phyloP scores from a whole-genome alignment of 768 basidiomycete genomes.

The Termitomyces sp. region DNA sequence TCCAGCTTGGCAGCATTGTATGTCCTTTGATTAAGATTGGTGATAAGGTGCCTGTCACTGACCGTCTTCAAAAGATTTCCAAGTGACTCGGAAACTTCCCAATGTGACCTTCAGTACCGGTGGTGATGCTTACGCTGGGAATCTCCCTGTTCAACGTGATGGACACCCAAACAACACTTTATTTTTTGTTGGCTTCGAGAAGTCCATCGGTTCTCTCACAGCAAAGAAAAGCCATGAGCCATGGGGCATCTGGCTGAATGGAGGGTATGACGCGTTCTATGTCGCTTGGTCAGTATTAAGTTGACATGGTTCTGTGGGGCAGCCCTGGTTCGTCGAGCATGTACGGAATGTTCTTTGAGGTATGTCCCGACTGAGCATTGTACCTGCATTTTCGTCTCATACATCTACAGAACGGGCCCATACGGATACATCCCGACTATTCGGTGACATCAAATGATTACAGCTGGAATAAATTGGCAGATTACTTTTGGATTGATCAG shows the following conservation, averaged over 20 bases:
- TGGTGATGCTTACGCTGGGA: constrained; percentile 57
- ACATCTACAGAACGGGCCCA: constrained; percentile 58
- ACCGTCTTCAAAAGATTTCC: constrained; percentile 41
- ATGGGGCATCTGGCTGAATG: constrained; percentile 74
- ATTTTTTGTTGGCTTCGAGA: constrained; percentile 65
- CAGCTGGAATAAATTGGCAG: constrained; percentile 56
- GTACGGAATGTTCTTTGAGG: constrained; percentile 60
- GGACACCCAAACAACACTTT: constrained; percentile 62
- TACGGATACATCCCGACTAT: constrained; percentile 49
- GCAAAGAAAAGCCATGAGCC: constrained; percentile 43
- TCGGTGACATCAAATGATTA: constrained; percentile 44
- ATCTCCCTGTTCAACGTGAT: constrained; percentile 52
- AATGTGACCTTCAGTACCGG: constrained; percentile 52
- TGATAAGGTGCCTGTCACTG: background rate
- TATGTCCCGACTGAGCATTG: constrained; percentile 19
- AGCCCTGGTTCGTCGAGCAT: constrained; percentile 72
- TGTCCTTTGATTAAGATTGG: constrained; percentile 13
- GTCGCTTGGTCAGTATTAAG: background rate
- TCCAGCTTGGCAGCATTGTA: constrained; percentile 61
- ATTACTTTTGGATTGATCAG: constrained; percentile 73
- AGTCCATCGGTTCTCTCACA: constrained; percentile 44
- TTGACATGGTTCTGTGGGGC: background rate
- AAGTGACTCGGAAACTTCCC: constrained; percentile 50
- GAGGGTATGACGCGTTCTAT: constrained; percentile 42
- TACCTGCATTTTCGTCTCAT: background rate